phyloP scores from a whole-genome alignment of 306 rosid species.

The Vigna radiata region DNA sequence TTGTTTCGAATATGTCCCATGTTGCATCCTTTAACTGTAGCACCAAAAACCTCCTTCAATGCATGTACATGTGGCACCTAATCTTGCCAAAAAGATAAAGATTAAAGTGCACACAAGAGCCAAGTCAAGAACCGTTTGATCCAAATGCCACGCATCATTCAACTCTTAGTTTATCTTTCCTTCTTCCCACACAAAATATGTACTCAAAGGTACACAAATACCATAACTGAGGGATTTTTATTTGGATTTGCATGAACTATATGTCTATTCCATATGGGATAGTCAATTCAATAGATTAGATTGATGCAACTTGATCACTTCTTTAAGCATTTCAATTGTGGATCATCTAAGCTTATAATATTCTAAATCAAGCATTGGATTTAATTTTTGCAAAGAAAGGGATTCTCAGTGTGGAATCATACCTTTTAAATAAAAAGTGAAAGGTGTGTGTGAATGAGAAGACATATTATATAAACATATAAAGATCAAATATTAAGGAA shows the following conservation, averaged over 20 bases:
- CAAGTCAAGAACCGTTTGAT: conserved; percentile 44
- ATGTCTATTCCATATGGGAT: conserved; percentile 29
- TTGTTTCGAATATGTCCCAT: conserved; percentile 53
- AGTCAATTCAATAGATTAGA: neutral
- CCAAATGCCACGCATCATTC: conserved; percentile 10
- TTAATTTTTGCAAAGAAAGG: conserved; percentile 33
- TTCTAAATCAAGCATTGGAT: conserved; percentile 27
- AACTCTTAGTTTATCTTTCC: neutral
- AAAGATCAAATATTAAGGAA: conserved; percentile 39
- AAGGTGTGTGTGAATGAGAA: conserved; percentile 38
- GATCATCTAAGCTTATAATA: conserved; percentile 26
- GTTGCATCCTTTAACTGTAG: conserved; percentile 51
- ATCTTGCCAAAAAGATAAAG: conserved; percentile 32
- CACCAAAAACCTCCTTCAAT: conserved; percentile 34
- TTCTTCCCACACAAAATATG: neutral
- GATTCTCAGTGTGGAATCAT: conserved; percentile 44
- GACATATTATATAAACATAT: neutral
- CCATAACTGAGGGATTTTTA: conserved; percentile 26
- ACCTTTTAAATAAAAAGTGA: neutral
- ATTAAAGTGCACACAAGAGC: conserved; percentile 35
- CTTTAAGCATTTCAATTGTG: conserved; percentile 39
- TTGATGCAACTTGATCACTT: neutral
- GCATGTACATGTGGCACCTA: conserved; percentile 44
- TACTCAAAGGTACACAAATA: conserved; percentile 40
- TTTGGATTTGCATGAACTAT: neutral